phyloP scores from a whole-genome alignment of 306 rosid genomes.

The Cucumis cinereus region DNA sequence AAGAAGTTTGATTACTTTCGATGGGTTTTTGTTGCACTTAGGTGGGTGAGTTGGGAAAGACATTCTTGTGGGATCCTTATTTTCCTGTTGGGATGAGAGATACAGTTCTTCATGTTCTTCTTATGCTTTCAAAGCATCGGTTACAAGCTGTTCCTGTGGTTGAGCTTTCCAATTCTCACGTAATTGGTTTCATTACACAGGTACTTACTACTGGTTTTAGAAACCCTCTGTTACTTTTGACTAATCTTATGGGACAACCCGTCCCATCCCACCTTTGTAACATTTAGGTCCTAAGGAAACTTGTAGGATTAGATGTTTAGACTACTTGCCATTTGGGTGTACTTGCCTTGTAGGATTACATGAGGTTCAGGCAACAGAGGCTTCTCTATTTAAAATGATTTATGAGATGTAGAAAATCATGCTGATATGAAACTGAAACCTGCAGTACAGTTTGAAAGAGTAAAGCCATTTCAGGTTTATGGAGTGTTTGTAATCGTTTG shows the following conservation, averaged over 20 bases:
- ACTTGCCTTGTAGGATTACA: not conserved
- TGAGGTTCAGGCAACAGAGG: not conserved
- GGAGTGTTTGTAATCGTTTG: not conserved
- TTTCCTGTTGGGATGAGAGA: constrained; percentile 42
- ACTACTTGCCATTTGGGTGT: not conserved
- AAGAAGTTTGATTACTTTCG: not conserved
- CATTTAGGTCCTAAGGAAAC: no score
- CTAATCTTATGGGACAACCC: no score
- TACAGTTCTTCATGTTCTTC: constrained; percentile 45
- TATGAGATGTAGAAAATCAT: no score
- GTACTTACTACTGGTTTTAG: constrained; percentile 10
- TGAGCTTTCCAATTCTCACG: constrained; percentile 21
- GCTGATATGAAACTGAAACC: not conserved
- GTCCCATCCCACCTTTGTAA: no score
- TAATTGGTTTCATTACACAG: constrained; percentile 47
- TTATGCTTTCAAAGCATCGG: constrained; percentile 50
- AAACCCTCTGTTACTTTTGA: no score
- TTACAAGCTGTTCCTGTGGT: constrained; percentile 46
- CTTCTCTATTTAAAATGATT: no score
- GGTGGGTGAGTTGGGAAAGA: constrained; percentile 55
- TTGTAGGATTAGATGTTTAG: not conserved
- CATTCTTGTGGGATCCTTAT: constrained; percentile 55
- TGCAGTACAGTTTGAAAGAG: not conserved
- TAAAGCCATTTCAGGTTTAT: not conserved
- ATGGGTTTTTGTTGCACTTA: not conserved